Conservation (phyloP, 2,329 filamentous ascomycete genomes). For the Polychaeton citri region DNA sequence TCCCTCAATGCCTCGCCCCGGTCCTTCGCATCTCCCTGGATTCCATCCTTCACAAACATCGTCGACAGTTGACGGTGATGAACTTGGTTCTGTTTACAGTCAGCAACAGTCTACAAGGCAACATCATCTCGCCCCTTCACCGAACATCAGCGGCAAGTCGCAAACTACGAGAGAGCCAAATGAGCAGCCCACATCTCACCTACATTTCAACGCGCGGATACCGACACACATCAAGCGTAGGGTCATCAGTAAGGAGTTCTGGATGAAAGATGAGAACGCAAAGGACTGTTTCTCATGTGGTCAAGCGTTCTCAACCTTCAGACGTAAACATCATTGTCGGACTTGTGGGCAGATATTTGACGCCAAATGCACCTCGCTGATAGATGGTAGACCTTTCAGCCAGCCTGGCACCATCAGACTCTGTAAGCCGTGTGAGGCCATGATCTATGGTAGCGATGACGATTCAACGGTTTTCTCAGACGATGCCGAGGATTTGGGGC, state of each 20-base stretch:
- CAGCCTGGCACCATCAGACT: slow-evolving; percentile 74
- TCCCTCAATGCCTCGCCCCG: slow-evolving; percentile 26
- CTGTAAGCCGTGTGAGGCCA: slow-evolving; percentile 81
- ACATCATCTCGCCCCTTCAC: slow-evolving; percentile 9
- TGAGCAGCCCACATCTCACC: no score
- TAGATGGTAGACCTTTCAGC: slow-evolving; percentile 75
- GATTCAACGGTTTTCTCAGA: slow-evolving; percentile 85
- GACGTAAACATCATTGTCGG: slow-evolving; percentile 91
- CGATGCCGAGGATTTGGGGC: slow-evolving; percentile 37
- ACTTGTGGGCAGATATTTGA: slow-evolving; percentile 98
- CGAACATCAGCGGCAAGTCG: no score
- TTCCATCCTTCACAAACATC: slow-evolving; percentile 32
- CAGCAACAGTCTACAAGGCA: slow-evolving; percentile 5
- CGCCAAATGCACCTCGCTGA: slow-evolving; percentile 85
- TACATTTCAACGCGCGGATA: slow-evolving; percentile 18
- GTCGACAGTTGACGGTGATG: slow-evolving; percentile 29
- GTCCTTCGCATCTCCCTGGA: slow-evolving; percentile 34
- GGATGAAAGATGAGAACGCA: slow-evolving; percentile 98
- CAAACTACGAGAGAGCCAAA: no score
- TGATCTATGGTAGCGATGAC: slow-evolving; percentile 81
- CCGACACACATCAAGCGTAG: slow-evolving; percentile 63
- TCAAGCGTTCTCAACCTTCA: slow-evolving; percentile 80
- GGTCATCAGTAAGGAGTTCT: slow-evolving; percentile 87
- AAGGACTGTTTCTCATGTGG: slow-evolving; percentile 94
- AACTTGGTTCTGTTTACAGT: slow-evolving; percentile 14